Percentiles rank a stretch among this genome's conserved stretches.
phyloP scores from a whole-genome alignment of 768 basidiomycete species.

The Xerocomellus dryophilus region DNA sequence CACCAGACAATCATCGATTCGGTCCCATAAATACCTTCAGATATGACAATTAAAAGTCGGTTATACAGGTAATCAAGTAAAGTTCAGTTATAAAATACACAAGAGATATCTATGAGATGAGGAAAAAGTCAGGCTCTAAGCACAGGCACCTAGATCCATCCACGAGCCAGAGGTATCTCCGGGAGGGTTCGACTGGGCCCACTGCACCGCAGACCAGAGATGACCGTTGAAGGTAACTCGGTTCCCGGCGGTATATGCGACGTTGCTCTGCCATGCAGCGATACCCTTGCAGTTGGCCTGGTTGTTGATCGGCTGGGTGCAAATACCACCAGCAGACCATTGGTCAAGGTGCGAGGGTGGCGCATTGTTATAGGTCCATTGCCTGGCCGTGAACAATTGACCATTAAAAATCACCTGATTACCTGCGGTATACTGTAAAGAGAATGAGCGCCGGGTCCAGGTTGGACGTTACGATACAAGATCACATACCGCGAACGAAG shows the following conservation, averaged over 20 bases:
- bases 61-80: neutral
- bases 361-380: conserved; percentile 26
- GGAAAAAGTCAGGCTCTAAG: neutral
- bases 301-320: conserved; percentile 24
- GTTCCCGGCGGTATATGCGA: conserved; percentile 19
- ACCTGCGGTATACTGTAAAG: conserved; percentile 24
- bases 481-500: conserved; percentile 18
- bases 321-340: conserved; percentile 13
- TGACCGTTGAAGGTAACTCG: conserved; percentile 12
- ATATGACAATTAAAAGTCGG: neutral
- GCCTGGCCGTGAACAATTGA: conserved; percentile 23
- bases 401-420: conserved; percentile 19
- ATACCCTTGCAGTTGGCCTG: conserved; percentile 23
- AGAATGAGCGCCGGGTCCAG: neutral
- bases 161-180: conserved; percentile 29
- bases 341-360: conserved; percentile 16
- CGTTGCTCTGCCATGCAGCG: conserved; percentile 11
- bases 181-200: conserved; percentile 18
- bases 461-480: rapidly evolving
- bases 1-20: too few species aligned
- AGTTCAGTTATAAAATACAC: neutral
- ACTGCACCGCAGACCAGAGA: conserved; percentile 28
- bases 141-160: conserved; percentile 22
- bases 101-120: neutral
- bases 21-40: too few species aligned